Conservation (phyloP, 2,329 filamentous ascomycete species). For the Scorias spongiosa region DNA sequence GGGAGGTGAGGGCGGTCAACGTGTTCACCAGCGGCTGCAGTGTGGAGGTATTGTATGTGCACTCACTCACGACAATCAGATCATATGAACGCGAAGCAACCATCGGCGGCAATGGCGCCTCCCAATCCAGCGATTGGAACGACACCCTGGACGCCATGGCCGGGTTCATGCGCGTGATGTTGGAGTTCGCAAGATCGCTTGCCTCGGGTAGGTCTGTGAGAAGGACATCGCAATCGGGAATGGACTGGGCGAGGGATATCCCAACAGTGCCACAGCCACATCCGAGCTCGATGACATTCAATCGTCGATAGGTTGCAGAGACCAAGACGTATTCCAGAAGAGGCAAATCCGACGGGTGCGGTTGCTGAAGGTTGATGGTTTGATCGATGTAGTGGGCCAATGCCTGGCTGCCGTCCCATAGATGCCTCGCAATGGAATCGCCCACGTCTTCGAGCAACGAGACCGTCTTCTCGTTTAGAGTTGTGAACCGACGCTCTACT, state of each 20-base stretch:
- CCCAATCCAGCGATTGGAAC: slow-evolving; percentile 48
- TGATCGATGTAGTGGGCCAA: slow-evolving; percentile 38
- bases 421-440: slow-evolving; percentile 56
- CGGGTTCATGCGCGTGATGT: slow-evolving; percentile 32
- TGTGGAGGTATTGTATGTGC: slow-evolving; percentile 58
- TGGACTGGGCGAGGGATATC: slow-evolving; percentile 42
- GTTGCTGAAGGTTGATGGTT: slow-evolving; percentile 21
- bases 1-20: slow-evolving; percentile 32
- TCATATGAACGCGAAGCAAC: slow-evolving; percentile 32
- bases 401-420: slow-evolving; percentile 52
- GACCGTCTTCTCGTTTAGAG: slow-evolving; percentile 26
- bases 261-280: slow-evolving; percentile 55
- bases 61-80: slow-evolving; percentile 52
- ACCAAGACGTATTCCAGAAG: slow-evolving; percentile 23
- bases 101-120: slow-evolving; percentile 27
- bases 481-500: slow-evolving; percentile 39
- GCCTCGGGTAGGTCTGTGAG: slow-evolving; percentile 55
- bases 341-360: slow-evolving; percentile 15
- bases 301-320: slow-evolving; percentile 24
- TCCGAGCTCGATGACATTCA: slow-evolving; percentile 48
- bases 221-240: slow-evolving; percentile 36
- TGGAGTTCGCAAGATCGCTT: slow-evolving; percentile 42
- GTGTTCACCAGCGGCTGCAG: slow-evolving; percentile 47
- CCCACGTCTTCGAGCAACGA: slow-evolving; percentile 54
- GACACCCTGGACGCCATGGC: slow-evolving; percentile 27